Evolutionary conservation across 495 filamentous ascomycete genomes (phyloP).

Genomic region (Trichocladium uniseriatum): DNA sequence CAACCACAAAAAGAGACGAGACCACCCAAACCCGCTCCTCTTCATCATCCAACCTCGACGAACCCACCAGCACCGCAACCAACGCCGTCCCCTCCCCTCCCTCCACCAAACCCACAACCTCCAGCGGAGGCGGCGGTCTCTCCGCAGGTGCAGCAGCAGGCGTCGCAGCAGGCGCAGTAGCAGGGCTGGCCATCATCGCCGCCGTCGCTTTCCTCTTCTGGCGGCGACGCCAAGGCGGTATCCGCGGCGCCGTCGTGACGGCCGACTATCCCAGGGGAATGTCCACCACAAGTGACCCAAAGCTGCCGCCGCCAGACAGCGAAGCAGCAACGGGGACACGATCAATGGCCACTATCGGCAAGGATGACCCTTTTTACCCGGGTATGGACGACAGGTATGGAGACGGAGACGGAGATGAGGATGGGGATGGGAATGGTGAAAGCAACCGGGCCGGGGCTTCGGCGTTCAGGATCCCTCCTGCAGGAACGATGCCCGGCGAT

Average conservation of each 20-base stretch:
- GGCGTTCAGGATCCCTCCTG: not conserved
- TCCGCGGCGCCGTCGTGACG: conserved; percentile 18
- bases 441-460: not conserved
- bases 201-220: conserved; percentile 13
- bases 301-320: not conserved
- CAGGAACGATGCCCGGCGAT: not conserved
- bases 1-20: too few species aligned
- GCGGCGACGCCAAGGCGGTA: conserved; percentile 10
- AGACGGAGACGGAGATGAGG: not conserved
- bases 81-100: not conserved
- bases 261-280: conserved; percentile 14
- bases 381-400: not conserved
- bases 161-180: conserved; percentile 15
- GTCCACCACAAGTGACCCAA: not conserved
- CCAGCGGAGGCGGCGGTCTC: conserved; percentile 3
- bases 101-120: not conserved
- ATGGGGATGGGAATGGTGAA: not conserved
- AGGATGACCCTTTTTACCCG: not conserved
- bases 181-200: conserved; percentile 1
- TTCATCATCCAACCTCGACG: too few species aligned
- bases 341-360: not conserved
- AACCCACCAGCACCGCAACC: not conserved
- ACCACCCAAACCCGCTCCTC: not conserved
- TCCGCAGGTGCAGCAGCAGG: conserved; percentile 18
- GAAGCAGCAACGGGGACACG: too few species aligned